Base-by-base conservation (phyloP, 257 asterid species). In the Solanum tarapatanum region DNA sequence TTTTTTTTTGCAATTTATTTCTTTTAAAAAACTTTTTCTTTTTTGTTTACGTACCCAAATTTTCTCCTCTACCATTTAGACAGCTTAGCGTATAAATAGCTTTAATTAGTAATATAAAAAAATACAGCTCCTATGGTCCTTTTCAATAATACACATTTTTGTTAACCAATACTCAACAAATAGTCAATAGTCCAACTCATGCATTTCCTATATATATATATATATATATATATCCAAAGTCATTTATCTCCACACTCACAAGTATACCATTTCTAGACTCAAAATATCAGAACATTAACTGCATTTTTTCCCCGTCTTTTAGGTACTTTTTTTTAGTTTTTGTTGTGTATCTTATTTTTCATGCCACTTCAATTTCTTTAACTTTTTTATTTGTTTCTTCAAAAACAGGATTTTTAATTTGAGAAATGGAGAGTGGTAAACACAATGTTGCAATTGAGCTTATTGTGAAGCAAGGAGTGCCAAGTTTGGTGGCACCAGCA, bases 91-190 rank as follows among this genome's bases (percentile, higher is more conserved):
- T 85, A 87, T 7, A 51, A 85, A 36, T n/a, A 36, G n/a, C 74
- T 14, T 33, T 3, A 30, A 73, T 21, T 68, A 60, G 21, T 8
- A 66, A 33, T 48, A 33, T 51, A 39, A 62, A 28, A n/a, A 11
- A 21, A 73, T 21, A 28, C 82, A 85, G 9, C 62, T 33, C 35
- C 58, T 69, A 73, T 37, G 14, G 91, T 95, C 97, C 89, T 93
- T 92, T 87, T 94, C 98, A 90, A 28, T 43, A 30, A 73, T 68
- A 83, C 91, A 83, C 90, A 89, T 90, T 86, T 90, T 95, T 90
- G 96, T 92, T 93, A 88, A 94, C 96, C 97, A 94, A 95, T 88
- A 85, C 92, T 77, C 83, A 90, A 28, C 89, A 84, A 90, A 69
- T 85, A 43, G 35, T 82, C 86, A 24, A 87, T n/a, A 45, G 37